Percentiles rank a stretch among this genome's conserved stretches.
Conservation (phyloP, 2,329 filamentous ascomycete genomes). For the Ophiocordyceps robertsii region DNA sequence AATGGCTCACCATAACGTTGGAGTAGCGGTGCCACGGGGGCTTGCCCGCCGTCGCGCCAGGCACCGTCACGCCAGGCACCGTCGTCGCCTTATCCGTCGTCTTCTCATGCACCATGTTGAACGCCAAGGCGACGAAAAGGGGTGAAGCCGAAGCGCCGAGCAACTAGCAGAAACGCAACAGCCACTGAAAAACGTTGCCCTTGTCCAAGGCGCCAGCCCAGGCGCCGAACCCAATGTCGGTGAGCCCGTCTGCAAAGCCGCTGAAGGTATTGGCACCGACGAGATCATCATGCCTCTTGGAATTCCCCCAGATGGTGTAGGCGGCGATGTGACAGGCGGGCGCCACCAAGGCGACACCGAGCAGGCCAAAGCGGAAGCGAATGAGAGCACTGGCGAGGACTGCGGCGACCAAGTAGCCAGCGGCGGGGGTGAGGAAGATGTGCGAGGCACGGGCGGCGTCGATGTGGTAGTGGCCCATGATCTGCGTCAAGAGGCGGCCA, state of each 20-base stretch:
- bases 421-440: constrained; percentile 49
- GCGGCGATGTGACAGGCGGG: constrained; percentile 47
- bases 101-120: constrained; percentile 40
- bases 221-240: constrained; percentile 35
- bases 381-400: constrained; percentile 45
- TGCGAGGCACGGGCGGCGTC: constrained; percentile 50
- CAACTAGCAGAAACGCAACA: constrained; percentile 53
- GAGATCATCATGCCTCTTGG: too few species aligned
- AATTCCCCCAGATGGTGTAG: too few species aligned
- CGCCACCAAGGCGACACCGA: constrained; percentile 51
- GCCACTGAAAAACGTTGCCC: constrained; percentile 52
- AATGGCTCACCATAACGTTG: constrained; percentile 49
- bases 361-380: constrained; percentile 47
- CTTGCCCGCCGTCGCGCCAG: too few species aligned
- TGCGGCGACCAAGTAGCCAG: constrained; percentile 49
- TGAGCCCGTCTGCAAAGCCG: constrained; percentile 54
- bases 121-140: constrained; percentile 52
- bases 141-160: constrained; percentile 51
- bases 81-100: too few species aligned
- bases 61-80: too few species aligned
- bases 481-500: constrained; percentile 17
- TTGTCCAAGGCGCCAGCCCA: constrained; percentile 52
- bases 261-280: constrained; percentile 49
- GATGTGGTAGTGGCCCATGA: constrained; percentile 45
- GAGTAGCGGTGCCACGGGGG: constrained; percentile 61